Conservation (phyloP, 2,329 filamentous ascomycete genomes). For the Xylaria sp. region DNA sequence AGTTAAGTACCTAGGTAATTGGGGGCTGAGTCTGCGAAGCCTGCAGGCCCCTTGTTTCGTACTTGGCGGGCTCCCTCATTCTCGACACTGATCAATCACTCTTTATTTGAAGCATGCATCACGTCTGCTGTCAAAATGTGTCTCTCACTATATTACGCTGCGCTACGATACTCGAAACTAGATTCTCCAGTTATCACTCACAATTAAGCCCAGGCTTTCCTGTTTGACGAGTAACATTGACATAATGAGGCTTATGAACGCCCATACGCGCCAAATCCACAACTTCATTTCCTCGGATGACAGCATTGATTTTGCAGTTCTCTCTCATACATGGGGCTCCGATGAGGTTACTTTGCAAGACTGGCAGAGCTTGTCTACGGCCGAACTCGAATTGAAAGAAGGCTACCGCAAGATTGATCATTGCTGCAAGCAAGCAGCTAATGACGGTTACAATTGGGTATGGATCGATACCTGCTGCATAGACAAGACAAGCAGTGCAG, state of each 20-base stretch:
- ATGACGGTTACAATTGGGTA: constrained; percentile 26
- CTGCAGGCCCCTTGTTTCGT: constrained; percentile 9
- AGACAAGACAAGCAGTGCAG: constrained; percentile 17
- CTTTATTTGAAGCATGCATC: constrained; percentile 12
- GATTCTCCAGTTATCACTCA: neutral
- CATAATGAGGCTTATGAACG: constrained; percentile 27
- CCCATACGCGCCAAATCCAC: constrained; percentile 10
- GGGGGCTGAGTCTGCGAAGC: neutral
- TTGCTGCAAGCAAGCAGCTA: constrained; percentile 25
- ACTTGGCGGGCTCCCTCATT: constrained; percentile 19
- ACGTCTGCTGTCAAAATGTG: neutral
- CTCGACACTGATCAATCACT: neutral
- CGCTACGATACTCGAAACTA: neutral
- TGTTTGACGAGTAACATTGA: neutral
- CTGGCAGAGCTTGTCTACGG: constrained; percentile 8
- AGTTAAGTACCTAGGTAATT: neutral
- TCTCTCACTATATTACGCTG: neutral
- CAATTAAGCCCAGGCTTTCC: neutral
- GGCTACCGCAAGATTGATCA: constrained; percentile 27
- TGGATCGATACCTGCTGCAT: constrained; percentile 33
- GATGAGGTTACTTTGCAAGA: constrained; percentile 27
- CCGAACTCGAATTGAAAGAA: constrained; percentile 9
- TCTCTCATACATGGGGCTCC: constrained; percentile 30
- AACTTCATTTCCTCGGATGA: constrained; percentile 10
- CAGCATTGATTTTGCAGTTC: constrained; percentile 23